Evolutionary conservation across 768 basidiomycete genomes (phyloP), one percentile per base, ranked within the genome.

Genomic region (Leccinum pellstonianum): DNA sequence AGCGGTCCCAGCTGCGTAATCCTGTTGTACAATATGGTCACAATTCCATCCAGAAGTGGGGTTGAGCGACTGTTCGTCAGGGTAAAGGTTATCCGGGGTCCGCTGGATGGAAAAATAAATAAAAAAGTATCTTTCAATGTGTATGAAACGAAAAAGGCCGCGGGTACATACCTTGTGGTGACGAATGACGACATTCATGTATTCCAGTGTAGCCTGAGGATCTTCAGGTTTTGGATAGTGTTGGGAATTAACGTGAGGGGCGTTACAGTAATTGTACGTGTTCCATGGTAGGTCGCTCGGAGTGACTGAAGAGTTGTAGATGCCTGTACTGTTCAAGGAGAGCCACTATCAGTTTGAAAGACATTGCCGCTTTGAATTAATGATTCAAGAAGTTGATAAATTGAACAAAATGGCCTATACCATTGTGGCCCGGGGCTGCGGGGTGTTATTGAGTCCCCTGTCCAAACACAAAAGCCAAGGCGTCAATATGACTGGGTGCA

Each of bases 201-300:
- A 80, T 41, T 77, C 73, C 10, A 82, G 62, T 43, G 71, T 68
- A 1, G 73, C 75, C n/a, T 53, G 66, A 1, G 60, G 41, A 17
- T 68, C 62, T n/a, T 58, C 52, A 3, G 77, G 79, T 19, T 56
- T 31, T 5, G 56, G 47, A 55, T 81, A 82, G 59, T 80, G 76
- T 37, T 63, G 67, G 6, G 70, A 65, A 56, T 77, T 79, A 59
- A 80, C 75, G 55, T 79, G 81, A 0, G 81, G 79, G 0, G 81
- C 81, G 54, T 82, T 82, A 69, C 81, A 82, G 57, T 81, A 82
- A 55, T 82, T 82, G 71, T 82, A 81, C 27, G 80, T 82, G 68
- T 81, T 76, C 81, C 81, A 81, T 0, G 79, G 77, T 11, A 77
- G 64, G 49, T 61, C 37, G 1, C 56, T 56, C 10, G 81, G 81